Percentiles rank a stretch among this genome's conserved stretches.
Conservation (phyloP, 352 stramenopile genomes). For the Phytophthora aleatoria region DNA sequence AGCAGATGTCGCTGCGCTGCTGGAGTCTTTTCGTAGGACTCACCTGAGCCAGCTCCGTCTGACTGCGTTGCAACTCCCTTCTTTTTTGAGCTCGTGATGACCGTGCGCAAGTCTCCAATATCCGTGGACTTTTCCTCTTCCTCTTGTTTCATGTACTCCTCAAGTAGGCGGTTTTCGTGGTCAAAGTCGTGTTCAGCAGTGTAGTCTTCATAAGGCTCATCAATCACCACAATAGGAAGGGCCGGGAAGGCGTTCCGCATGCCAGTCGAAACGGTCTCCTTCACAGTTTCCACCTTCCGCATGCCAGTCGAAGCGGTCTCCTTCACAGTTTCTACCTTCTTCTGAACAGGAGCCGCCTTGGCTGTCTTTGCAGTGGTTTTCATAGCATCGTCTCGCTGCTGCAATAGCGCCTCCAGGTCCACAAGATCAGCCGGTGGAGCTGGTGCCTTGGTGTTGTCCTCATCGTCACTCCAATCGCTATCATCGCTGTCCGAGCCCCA, state of each 20-base stretch:
- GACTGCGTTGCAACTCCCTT: conserved; percentile 16
- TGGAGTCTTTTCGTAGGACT: conserved; percentile 86
- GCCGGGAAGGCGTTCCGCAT: conserved; percentile 54
- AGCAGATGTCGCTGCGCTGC: conserved; percentile 76
- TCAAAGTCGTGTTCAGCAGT: conserved; percentile 63
- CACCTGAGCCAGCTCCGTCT: conserved; percentile 26
- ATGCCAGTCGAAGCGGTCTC: neutral
- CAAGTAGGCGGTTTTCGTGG: conserved; percentile 74
- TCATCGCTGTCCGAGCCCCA: conserved; percentile 56
- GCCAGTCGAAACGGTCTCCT: conserved; percentile 1
- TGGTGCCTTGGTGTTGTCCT: conserved; percentile 36
- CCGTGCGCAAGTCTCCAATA: conserved; percentile 55
- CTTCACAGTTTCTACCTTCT: conserved; percentile 8
- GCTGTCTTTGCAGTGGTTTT: conserved; percentile 19
- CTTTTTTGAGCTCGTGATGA: conserved; percentile 68
- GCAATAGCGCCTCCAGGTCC: conserved; percentile 70
- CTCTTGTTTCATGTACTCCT: conserved; percentile 83
- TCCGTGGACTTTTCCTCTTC: conserved; percentile 81
- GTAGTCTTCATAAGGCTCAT: conserved; percentile 80
- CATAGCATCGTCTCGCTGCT: conserved; percentile 76
- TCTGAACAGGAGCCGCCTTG: conserved; percentile 12
- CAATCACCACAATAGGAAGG: conserved; percentile 71
- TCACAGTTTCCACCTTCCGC: conserved; percentile 1
- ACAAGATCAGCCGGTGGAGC: conserved; percentile 28
- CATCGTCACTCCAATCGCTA: conserved; percentile 78